Conservation (phyloP, 1,284 basidiomycete genomes). For the Trichosporon inkin region DNA sequence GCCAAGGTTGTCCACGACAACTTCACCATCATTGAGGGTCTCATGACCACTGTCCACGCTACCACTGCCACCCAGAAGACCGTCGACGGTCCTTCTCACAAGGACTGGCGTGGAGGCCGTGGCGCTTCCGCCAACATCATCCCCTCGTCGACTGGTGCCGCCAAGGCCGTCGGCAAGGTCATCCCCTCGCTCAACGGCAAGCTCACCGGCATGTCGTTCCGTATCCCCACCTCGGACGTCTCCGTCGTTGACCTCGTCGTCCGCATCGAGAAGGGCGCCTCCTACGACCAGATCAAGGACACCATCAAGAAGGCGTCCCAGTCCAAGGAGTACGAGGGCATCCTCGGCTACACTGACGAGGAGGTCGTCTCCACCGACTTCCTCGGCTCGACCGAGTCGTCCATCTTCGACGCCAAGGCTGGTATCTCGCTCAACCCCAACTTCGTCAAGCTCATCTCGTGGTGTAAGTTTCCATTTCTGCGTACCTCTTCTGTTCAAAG, state of each 20-base stretch:
- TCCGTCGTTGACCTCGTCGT: slow-evolving; percentile 98
- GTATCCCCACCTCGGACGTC: slow-evolving; percentile 93
- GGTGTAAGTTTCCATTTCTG: slow-evolving; percentile 54
- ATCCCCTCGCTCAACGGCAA: slow-evolving; percentile 97
- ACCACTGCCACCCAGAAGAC: slow-evolving; percentile 99
- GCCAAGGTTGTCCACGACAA: slow-evolving; percentile 98
- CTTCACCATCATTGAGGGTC: slow-evolving; percentile 87
- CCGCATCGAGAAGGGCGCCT: slow-evolving; percentile 79
- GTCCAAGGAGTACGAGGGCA: slow-evolving; percentile 64
- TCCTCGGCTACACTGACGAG: slow-evolving; percentile 94
- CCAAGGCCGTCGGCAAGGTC: slow-evolving; percentile 99
- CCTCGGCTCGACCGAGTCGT: slow-evolving; percentile 70
- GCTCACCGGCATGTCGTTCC: slow-evolving; percentile 92
- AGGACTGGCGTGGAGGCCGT: slow-evolving; percentile 79
- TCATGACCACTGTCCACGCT: slow-evolving; percentile 98
- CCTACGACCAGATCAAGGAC: slow-evolving; percentile 89
- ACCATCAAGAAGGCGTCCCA: slow-evolving; percentile 78
- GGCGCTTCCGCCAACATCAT: slow-evolving; percentile 98
- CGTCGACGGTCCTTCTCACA: slow-evolving; percentile 91
- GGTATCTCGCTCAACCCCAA: slow-evolving; percentile 89
- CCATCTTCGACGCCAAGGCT: slow-evolving; percentile 86
- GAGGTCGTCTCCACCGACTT: slow-evolving; percentile 93
- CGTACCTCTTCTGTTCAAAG: slow-evolving; percentile 21
- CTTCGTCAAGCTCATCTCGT: slow-evolving; percentile 93
- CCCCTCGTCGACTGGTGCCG: slow-evolving; percentile 97